Conservation (phyloP, 805 yeast genomes). For the Myxozyma sirexii region DNA sequence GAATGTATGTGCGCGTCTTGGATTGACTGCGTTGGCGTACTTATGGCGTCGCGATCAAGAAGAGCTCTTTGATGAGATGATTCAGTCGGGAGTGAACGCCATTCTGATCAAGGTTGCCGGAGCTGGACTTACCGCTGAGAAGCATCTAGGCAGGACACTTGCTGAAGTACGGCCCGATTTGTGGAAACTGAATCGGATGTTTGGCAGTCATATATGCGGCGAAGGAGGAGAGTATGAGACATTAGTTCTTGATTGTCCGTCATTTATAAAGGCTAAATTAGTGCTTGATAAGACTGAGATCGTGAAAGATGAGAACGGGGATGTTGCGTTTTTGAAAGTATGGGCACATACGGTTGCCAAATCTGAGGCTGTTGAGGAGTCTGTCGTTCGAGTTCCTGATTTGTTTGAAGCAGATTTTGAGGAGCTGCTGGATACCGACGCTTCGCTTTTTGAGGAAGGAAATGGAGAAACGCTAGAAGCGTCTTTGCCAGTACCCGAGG, state of each 20-base stretch:
- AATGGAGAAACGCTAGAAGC: neutral
- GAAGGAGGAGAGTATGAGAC: conserved; percentile 99
- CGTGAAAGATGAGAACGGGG: conserved; percentile 47
- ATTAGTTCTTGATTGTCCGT: conserved; percentile 86
- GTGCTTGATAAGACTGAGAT: conserved; percentile 48
- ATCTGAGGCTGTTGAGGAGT: conserved; percentile 5
- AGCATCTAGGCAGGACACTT: conserved; percentile 70
- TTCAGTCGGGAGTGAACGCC: conserved; percentile 69
- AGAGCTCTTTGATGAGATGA: conserved; percentile 82
- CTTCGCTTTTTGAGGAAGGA: neutral
- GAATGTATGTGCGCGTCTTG: conserved; percentile 76
- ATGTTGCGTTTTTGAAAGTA: conserved; percentile 68
- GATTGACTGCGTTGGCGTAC: conserved; percentile 69
- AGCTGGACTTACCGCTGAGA: conserved; percentile 63
- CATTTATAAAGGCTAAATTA: conserved; percentile 56
- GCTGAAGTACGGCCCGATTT: conserved; percentile 63
- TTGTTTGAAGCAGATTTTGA: conserved; percentile 44
- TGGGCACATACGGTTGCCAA: conserved; percentile 52
- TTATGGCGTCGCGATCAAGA: conserved; percentile 89
- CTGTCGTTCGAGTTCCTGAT: conserved; percentile 34
- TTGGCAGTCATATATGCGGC: conserved; percentile 92
- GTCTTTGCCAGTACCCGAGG: neutral
- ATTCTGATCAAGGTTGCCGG: conserved; percentile 92
- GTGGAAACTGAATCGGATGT: conserved; percentile 55
- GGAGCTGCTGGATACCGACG: neutral